Evolutionary conservation across 805 yeast species (phyloP).

Genomic region (Lachancea sp.): DNA sequence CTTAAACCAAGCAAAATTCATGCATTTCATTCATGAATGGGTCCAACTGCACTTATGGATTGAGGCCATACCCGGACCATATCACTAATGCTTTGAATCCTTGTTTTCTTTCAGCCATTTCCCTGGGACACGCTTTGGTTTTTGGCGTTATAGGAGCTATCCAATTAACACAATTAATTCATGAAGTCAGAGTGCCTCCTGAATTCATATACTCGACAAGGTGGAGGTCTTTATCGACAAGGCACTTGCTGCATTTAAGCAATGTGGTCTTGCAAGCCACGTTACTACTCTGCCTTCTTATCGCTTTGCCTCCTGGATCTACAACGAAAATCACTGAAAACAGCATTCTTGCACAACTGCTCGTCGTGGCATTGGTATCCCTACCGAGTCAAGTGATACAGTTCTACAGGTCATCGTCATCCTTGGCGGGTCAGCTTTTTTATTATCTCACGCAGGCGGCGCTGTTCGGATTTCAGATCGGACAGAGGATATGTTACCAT

Average conservation of each 20-base stretch:
- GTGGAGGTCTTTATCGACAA: slow-evolving; percentile 12
- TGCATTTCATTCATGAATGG: neutral
- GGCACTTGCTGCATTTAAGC: slow-evolving; percentile 20
- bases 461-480: slow-evolving; percentile 19
- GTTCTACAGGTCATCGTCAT: slow-evolving; percentile 28
- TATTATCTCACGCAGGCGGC: slow-evolving; percentile 22
- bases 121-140: slow-evolving; percentile 11
- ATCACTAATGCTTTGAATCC: slow-evolving; percentile 34
- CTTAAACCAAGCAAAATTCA: neutral
- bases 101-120: slow-evolving; percentile 26
- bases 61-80: slow-evolving; percentile 30
- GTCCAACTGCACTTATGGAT: slow-evolving; percentile 3
- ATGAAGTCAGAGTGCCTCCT: slow-evolving; percentile 19
- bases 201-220: slow-evolving; percentile 10
- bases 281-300: slow-evolving; percentile 12
- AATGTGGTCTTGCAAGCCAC: slow-evolving; percentile 19
- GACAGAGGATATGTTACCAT: slow-evolving; percentile 21
- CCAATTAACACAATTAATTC: slow-evolving; percentile 18
- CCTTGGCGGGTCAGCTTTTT: slow-evolving; percentile 27
- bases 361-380: slow-evolving; percentile 19
- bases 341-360: slow-evolving; percentile 16
- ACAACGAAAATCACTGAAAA: slow-evolving; percentile 12
- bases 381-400: slow-evolving; percentile 26
- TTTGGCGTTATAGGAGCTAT: slow-evolving; percentile 21
- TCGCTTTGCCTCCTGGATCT: slow-evolving; percentile 4